Percentiles rank a stretch among this genome's conserved stretches.
Evolutionary conservation across 1,284 basidiomycete species (phyloP).

Genomic region (Thecaphora thlaspeos): DNA sequence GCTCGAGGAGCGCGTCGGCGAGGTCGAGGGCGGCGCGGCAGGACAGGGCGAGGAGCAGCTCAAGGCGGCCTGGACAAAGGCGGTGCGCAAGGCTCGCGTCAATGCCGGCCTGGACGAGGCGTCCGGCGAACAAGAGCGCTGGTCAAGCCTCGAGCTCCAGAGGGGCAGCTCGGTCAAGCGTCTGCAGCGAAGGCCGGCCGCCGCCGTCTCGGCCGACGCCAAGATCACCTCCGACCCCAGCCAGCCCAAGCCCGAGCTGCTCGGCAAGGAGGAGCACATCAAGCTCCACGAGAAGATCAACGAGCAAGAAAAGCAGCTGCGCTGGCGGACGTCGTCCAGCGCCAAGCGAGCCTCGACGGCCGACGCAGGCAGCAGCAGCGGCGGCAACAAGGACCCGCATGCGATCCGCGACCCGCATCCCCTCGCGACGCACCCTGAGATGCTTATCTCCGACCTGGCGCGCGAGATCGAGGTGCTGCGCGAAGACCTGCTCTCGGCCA

Average conservation of each 20-base stretch:
- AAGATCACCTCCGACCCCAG: not conserved
- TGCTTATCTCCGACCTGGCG: constrained; percentile 70
- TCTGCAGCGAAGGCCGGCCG: constrained; percentile 4
- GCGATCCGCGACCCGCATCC: constrained; percentile 61
- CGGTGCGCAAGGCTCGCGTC: constrained; percentile 13
- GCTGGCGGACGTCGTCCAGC: constrained; percentile 5
- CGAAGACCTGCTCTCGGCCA: constrained; percentile 66
- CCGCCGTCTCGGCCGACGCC: constrained; percentile 5
- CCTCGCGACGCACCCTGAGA: constrained; percentile 73
- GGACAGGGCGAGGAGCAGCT: constrained; percentile 21
- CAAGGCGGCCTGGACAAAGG: constrained; percentile 26
- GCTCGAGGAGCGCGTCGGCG: constrained; percentile 45
- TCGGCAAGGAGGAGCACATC: constrained; percentile 24
- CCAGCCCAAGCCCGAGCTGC: not conserved
- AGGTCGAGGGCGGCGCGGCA: constrained; percentile 28
- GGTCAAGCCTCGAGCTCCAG: constrained; percentile 26
- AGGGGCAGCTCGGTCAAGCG: constrained; percentile 27
- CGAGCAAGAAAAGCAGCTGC: constrained; percentile 17
- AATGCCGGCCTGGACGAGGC: constrained; percentile 6
- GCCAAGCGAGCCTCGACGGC: not conserved
- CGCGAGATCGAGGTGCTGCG: constrained; percentile 74
- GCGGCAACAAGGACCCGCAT: constrained; percentile 5
- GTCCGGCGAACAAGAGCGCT: not conserved
- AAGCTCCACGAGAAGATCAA: constrained; percentile 18
- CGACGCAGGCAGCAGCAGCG: constrained; percentile 3